phyloP scores from a whole-genome alignment of 345 rosid species.

The Euphorbia peplus region DNA sequence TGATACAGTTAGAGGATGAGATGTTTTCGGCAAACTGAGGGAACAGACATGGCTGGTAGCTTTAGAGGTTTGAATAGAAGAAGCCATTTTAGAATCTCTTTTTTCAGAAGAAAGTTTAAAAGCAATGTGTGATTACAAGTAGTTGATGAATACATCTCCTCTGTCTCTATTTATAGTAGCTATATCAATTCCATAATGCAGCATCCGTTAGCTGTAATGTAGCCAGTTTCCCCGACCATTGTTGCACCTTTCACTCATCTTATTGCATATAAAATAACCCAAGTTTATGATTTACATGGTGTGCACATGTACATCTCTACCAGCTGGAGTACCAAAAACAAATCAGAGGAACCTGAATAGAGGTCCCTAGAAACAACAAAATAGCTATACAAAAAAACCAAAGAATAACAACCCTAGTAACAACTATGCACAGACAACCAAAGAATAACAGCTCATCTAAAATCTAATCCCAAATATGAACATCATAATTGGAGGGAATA shows the following conservation, averaged over 20 bases:
- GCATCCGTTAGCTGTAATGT: background rate
- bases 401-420: too few relatives aligned
- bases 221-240: background rate
- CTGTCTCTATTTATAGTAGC: background rate
- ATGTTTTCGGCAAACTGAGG: slow-evolving; percentile 28
- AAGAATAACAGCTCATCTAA: too few relatives aligned
- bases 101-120: background rate
- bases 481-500: too few relatives aligned
- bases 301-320: too few relatives aligned
- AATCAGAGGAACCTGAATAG: too few relatives aligned
- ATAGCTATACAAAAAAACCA: too few relatives aligned
- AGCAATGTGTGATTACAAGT: background rate
- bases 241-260: background rate
- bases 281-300: too few relatives aligned
- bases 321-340: too few relatives aligned
- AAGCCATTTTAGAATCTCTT: slow-evolving; percentile 21
- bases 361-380: too few relatives aligned
- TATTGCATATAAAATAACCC: background rate
- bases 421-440: too few relatives aligned
- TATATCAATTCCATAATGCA: background rate
- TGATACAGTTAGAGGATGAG: slow-evolving; percentile 22
- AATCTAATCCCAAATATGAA: too few relatives aligned
- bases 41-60: slow-evolving; percentile 24
- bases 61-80: slow-evolving; percentile 3
- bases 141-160: background rate